phyloP scores from a whole-genome alignment of 345 rosid genomes.

The Linum usitatissimum region DNA sequence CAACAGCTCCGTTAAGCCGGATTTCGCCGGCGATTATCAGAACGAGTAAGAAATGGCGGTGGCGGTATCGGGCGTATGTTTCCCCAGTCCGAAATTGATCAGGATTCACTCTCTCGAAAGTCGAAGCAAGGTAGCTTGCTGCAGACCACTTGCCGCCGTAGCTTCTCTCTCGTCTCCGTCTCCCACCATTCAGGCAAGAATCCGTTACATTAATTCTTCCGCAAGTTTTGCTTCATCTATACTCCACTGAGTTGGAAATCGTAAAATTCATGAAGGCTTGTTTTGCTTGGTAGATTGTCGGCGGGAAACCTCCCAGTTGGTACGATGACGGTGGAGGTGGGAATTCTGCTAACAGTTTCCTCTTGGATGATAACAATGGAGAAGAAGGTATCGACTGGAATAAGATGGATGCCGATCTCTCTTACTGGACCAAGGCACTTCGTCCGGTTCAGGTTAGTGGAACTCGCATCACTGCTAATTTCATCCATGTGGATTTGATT shows the following conservation, averaged over 20 bases:
- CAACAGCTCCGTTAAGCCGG: not conserved
- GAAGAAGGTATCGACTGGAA: constrained; percentile 45
- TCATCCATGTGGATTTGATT: not conserved
- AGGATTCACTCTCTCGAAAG: constrained; percentile 1
- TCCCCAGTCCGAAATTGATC: not conserved
- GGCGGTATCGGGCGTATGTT: constrained; percentile 13
- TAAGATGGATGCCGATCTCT: constrained; percentile 67
- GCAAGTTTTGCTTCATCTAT: not conserved
- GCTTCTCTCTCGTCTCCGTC: not conserved
- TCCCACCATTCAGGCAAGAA: constrained; percentile 11
- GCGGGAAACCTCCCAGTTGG: constrained; percentile 40
- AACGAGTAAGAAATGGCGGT: constrained; percentile 5
- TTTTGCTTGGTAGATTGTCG: constrained; percentile 40
- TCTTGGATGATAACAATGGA: constrained; percentile 19
- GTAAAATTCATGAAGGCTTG: not conserved
- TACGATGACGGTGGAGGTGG: constrained; percentile 19
- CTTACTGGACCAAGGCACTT: constrained; percentile 51
- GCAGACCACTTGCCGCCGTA: not conserved
- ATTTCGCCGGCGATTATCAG: not conserved
- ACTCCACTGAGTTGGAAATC: not conserved
- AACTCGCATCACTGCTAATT: not conserved
- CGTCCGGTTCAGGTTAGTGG: constrained; percentile 77
- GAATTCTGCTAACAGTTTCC: constrained; percentile 9
- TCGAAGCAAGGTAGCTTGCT: not conserved
- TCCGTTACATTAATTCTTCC: not conserved